Conservation (phyloP, 139 green algal genomes). For the Coelastrella sp. region DNA sequence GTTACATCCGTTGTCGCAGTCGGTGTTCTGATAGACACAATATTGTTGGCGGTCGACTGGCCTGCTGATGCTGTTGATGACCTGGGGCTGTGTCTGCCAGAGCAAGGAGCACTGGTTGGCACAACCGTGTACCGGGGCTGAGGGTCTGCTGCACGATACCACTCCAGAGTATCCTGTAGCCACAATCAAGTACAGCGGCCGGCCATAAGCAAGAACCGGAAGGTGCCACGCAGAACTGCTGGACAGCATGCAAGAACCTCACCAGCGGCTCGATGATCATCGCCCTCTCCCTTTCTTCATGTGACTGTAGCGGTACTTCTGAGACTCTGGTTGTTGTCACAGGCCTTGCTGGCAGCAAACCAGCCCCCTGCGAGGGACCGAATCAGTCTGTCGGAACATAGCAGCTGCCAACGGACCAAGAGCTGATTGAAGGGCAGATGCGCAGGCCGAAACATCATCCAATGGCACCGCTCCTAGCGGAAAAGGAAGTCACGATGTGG, state of each 20-base stretch:
- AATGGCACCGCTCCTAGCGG: background rate
- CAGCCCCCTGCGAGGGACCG: background rate
- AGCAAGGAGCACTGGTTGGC: background rate
- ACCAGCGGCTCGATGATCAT: background rate
- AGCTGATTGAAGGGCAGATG: background rate
- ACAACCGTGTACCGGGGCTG: background rate
- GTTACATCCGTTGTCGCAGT: background rate
- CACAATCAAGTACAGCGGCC: no score
- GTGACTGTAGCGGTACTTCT: background rate
- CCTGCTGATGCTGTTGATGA: background rate
- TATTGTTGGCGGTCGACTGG: background rate
- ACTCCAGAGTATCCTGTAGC: background rate
- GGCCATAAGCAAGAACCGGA: no score
- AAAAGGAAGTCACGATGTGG: background rate
- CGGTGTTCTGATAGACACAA: background rate
- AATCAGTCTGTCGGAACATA: background rate
- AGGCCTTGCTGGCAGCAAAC: background rate
- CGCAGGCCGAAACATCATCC: background rate
- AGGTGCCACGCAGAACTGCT: background rate
- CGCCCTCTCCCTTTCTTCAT: background rate
- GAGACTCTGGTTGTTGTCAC: background rate
- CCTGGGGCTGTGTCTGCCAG: background rate
- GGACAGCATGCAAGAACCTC: background rate
- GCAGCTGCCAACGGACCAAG: background rate
- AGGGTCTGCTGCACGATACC: background rate